Evolutionary conservation across 2,329 filamentous ascomycete genomes (phyloP).

Genomic region (Dactylellina haptotyla): DNA sequence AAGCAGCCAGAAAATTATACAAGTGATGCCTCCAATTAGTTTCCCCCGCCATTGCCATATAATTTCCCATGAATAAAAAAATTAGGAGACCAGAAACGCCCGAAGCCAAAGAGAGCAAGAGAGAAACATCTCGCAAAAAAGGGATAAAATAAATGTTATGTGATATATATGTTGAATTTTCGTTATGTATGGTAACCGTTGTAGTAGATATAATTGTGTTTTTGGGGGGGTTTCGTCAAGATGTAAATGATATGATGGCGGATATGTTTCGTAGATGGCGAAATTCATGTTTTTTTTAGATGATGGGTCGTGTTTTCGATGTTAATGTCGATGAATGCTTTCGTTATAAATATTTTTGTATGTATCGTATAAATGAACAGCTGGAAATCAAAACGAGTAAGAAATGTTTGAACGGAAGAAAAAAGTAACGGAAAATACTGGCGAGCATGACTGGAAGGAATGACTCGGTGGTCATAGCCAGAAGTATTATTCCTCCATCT

Average conservation of each 20-base stretch:
- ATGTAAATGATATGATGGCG: conserved; percentile 14
- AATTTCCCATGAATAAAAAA: conserved; percentile 60
- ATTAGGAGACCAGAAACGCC: conserved; percentile 52
- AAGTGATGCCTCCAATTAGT: conserved; percentile 58
- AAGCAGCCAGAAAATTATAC: conserved; percentile 62
- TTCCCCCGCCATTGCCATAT: conserved; percentile 52
- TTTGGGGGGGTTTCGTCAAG: conserved; percentile 34
- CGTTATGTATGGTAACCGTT: conserved; percentile 22
- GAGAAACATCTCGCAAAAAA: conserved; percentile 9
- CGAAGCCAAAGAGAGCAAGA: conserved; percentile 15
- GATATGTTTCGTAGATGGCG: background rate
- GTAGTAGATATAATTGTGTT: conserved; percentile 11
- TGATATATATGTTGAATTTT: conserved; percentile 40
- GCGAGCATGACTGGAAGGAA: conserved; percentile 16
- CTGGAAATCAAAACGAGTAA: background rate
- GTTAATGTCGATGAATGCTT: conserved; percentile 19
- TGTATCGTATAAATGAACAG: conserved; percentile 15
- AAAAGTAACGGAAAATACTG: no score
- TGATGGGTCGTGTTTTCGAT: conserved; percentile 1
- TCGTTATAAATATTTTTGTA: conserved; percentile 9
- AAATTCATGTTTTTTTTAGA: background rate
- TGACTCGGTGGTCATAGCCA: conserved; percentile 4
- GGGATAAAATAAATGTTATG: conserved; percentile 7
- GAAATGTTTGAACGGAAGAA: background rate
- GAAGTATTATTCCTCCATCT: conserved; percentile 82